Conservation (phyloP, 148 eudicot genomes). For the Polygonum maritimum region DNA sequence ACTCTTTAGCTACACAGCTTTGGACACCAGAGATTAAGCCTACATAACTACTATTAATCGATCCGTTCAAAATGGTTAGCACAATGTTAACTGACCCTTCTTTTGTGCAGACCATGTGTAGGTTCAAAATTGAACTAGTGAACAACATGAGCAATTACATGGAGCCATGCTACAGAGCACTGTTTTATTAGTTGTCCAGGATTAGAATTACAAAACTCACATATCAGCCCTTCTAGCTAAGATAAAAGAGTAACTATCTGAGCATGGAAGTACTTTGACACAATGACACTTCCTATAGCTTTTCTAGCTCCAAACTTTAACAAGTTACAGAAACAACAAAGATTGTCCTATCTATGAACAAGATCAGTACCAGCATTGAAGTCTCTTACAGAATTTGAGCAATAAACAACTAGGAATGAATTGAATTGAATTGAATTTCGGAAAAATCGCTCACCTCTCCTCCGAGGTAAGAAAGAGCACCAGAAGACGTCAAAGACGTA, state of each 20-base stretch:
- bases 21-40: neutral
- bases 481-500: conserved; percentile 74
- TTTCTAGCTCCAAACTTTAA: neutral
- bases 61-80: neutral
- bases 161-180: neutral
- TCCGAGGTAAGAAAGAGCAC: conserved; percentile 81
- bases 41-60: neutral
- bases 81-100: neutral
- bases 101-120: neutral
- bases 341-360: neutral
- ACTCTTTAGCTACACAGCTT: neutral
- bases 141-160: neutral
- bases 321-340: neutral
- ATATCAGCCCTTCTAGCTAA: neutral
- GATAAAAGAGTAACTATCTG: neutral
- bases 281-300: neutral
- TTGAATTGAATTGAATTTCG: neutral
- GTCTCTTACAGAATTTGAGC: neutral
- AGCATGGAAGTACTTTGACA: neutral
- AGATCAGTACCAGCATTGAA: neutral
- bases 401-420: neutral
- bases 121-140: neutral
- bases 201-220: neutral
- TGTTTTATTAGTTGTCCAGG: neutral
- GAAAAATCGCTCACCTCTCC: conserved; percentile 49